These are phyloP conservation scores for Colletotrichum orchidophilum DNA, from an alignment of 2,329 filamentous ascomycete species.

Conservation along the genomic window DNA sequence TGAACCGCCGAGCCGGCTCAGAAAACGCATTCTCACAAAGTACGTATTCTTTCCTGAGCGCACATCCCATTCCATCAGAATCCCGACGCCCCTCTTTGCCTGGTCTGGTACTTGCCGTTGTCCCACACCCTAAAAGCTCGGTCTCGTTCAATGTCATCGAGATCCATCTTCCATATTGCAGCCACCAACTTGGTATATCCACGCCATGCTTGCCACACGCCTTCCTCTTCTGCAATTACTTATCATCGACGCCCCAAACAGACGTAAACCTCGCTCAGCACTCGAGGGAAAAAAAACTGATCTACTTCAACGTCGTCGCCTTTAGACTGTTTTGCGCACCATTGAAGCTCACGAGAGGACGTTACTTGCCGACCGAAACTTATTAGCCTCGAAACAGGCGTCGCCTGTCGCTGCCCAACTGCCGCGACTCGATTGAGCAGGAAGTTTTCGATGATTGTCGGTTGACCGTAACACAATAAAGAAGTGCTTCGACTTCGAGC, in stretches of 20 bases:
- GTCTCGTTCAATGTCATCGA: conserved; percentile 36
- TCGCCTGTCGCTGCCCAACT: neutral
- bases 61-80: conserved; percentile 31
- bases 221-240: conserved; percentile 1
- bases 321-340: neutral
- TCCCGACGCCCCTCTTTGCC: conserved; percentile 32
- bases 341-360: neutral
- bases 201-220: conserved; percentile 27
- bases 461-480: neutral
- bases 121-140: conserved; percentile 35
- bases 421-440: neutral
- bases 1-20: conserved; percentile 18
- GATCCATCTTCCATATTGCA: conserved; percentile 29
- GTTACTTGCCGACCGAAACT: neutral
- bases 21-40: conserved; percentile 15
- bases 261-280: neutral
- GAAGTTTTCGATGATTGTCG: neutral
- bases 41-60: conserved; percentile 30
- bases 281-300: neutral
- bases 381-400: neutral
- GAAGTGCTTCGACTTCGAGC: conserved; percentile 28
- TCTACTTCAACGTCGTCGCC: neutral
- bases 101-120: conserved; percentile 34
- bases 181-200: conserved; percentile 34
- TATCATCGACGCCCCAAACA: conserved; percentile 17